Percentiles rank a stretch among this genome's conserved stretches.
phyloP scores from a whole-genome alignment of 176 grass and related monocot genomes.

The Rhynchospora tenuis region DNA sequence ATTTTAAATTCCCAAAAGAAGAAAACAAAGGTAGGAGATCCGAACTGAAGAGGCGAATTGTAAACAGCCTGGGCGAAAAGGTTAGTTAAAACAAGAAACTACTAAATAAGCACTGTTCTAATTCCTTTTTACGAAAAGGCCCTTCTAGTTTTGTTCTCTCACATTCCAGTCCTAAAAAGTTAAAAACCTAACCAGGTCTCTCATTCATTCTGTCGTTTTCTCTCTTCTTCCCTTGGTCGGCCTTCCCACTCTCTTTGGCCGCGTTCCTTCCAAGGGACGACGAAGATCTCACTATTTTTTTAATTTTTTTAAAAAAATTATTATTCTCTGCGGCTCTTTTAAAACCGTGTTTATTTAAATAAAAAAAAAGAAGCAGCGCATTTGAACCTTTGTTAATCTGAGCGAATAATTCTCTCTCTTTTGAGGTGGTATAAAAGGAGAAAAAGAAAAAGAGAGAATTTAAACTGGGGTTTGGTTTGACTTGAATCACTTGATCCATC shows the following conservation, averaged over 20 bases:
- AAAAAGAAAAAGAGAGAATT: constrained; percentile 15
- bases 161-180: constrained; percentile 2
- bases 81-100: neutral
- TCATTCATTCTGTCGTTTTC: constrained; percentile 20
- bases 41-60: neutral
- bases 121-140: constrained; percentile 42
- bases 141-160: constrained; percentile 21
- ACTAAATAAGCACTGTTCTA: neutral
- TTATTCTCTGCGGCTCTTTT: constrained; percentile 19
- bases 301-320: neutral
- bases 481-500: constrained; percentile 6
- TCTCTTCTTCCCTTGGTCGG: constrained; percentile 44
- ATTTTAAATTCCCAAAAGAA: neutral
- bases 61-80: too few relatives aligned
- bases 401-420: neutral
- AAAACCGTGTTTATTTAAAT: neutral
- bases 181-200: constrained; percentile 7
- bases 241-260: constrained; percentile 22
- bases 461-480: neutral
- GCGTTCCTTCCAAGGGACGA: constrained; percentile 32
- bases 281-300: neutral
- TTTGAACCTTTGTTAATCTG: constrained; percentile 3
- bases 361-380: neutral
- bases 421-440: neutral
- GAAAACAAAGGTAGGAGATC: neutral